These are phyloP conservation scores for Schizopora paradoxa DNA, from an alignment of 1,284 basidiomycete species.

Conservation along the genomic window DNA sequence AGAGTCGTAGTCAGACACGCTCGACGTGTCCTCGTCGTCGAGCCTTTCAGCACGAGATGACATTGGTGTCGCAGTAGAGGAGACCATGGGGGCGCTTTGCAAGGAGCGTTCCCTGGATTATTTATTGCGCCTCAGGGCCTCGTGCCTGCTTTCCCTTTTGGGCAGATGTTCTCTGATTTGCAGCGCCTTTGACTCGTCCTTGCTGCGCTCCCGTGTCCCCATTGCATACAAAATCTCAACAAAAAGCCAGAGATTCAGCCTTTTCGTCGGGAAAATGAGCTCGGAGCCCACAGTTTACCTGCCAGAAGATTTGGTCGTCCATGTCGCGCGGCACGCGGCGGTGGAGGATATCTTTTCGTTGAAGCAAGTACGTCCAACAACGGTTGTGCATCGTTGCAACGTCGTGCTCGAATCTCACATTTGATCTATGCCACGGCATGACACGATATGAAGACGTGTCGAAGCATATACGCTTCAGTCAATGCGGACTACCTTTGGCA, in stretches of 20 bases:
- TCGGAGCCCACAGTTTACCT: no score
- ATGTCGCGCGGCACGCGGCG: conserved; percentile 3
- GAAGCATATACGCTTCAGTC: conserved; percentile 8
- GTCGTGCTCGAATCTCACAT: background rate
- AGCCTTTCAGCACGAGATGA: conserved; percentile 9
- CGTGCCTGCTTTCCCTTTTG: background rate
- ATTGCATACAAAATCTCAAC: no score
- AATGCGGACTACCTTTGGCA: conserved; percentile 19
- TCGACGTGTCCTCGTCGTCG: conserved; percentile 17
- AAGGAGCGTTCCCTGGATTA: background rate
- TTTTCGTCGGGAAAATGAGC: no score
- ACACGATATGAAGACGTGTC: conserved; percentile 17
- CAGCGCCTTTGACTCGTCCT: no score
- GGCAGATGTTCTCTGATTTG: background rate
- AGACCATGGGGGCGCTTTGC: background rate
- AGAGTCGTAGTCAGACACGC: conserved; percentile 18
- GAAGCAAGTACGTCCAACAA: conserved; percentile 12
- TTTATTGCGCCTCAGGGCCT: no score
- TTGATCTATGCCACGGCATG: background rate
- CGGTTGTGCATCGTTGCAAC: background rate
- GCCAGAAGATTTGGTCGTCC: conserved; percentile 15
- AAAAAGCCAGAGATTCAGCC: no score
- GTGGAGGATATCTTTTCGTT: conserved; percentile 16
- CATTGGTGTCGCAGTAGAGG: conserved; percentile 1
- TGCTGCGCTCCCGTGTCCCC: no score